Evolutionary conservation across 1,284 basidiomycete species (phyloP), one percentile per base, ranked within the genome.

Genomic region (Schizophyllum amplum): DNA sequence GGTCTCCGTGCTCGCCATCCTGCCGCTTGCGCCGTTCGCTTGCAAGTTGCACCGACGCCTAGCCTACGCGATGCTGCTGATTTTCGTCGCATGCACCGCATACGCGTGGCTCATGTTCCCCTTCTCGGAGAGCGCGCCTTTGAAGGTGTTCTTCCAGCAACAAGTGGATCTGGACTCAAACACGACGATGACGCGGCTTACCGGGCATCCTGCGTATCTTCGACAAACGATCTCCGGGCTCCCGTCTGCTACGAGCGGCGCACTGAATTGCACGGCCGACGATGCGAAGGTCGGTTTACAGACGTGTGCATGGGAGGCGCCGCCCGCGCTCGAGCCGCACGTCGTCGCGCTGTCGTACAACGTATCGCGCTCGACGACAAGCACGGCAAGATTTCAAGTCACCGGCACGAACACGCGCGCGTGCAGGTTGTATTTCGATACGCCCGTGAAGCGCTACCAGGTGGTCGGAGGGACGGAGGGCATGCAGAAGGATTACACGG

Each of bases 81-180:
- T 81, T 11, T 77, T 86, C 56, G 57, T 80, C 1, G 58, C 75
- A 3, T 70, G 75, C 1, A 76, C 79, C 0, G 60, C 72, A 5
- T 80, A 77, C 55, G 69, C 75, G 25, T 76, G 77, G 68, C 61
- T 77, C 1, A 68, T 69, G 15, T 84, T 83, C 69, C 88, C 88
- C 0, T 90, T 90, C 71, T 79, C 79, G 13, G 68, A 72, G 25
- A 68, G 77, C 23, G 68, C 75, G 2, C 86, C 87, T 0, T 70
- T 90, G 62, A 90, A 88, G 61, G 69, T 89, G 0, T 87, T 75
- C 68, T 90, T 88, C 73, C 74, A 77, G 53, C 87, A 90, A 64
- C 72, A 65, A 0, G 73, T 87, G 20, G 68, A 78, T 54, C 68
- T 89, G 46, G 62, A 65, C 61, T 46, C 62, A 20, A 60, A 49